Percentiles rank a stretch among this genome's conserved stretches.
Evolutionary conservation across 2,329 filamentous ascomycete genomes (phyloP).

Genomic region (Claviceps humidiphila): DNA sequence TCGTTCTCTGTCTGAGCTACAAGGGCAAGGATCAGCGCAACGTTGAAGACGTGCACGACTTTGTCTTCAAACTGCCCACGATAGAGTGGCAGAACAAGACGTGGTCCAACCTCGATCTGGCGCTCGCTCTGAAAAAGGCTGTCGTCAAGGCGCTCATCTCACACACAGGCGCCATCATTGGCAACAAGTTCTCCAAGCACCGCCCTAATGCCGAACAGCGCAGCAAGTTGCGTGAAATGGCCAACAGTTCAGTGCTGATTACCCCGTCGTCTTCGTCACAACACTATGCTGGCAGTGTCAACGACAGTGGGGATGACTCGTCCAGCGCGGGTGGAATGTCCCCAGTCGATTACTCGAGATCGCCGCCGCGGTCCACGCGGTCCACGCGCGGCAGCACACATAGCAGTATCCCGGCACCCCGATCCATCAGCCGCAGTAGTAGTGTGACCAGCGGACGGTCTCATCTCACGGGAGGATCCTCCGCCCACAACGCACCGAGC

Average conservation of each 20-base stretch:
- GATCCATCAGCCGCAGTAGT: conserved; percentile 37
- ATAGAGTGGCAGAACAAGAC: conserved; percentile 98
- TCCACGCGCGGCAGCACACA: conserved; percentile 35
- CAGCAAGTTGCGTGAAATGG: conserved; percentile 67
- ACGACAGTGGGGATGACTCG: conserved; percentile 41
- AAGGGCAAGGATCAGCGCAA: conserved; percentile 94
- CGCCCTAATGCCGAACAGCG: conserved; percentile 70
- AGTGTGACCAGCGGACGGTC: conserved; percentile 37
- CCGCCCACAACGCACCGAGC: conserved; percentile 19
- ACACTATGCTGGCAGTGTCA: conserved; percentile 28
- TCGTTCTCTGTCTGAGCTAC: conserved; percentile 90
- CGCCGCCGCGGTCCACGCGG: conserved; percentile 33
- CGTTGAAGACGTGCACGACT: conserved; percentile 91
- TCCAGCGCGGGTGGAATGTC: conserved; percentile 40
- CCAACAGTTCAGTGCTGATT: conserved; percentile 59
- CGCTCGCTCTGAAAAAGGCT: conserved; percentile 83
- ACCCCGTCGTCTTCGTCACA: conserved; percentile 22
- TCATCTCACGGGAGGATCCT: conserved; percentile 21
- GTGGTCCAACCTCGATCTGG: conserved; percentile 94
- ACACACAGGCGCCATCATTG: conserved; percentile 89
- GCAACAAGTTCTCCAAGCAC: conserved; percentile 90
- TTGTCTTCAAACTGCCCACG: conserved; percentile 88
- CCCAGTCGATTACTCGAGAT: conserved; percentile 45
- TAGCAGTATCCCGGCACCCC: conserved; percentile 31
- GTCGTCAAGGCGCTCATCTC: conserved; percentile 89